These are phyloP conservation scores for Pyrenopolyporus hunteri DNA, from an alignment of 495 filamentous ascomycete genomes.

Conservation along the genomic window DNA sequence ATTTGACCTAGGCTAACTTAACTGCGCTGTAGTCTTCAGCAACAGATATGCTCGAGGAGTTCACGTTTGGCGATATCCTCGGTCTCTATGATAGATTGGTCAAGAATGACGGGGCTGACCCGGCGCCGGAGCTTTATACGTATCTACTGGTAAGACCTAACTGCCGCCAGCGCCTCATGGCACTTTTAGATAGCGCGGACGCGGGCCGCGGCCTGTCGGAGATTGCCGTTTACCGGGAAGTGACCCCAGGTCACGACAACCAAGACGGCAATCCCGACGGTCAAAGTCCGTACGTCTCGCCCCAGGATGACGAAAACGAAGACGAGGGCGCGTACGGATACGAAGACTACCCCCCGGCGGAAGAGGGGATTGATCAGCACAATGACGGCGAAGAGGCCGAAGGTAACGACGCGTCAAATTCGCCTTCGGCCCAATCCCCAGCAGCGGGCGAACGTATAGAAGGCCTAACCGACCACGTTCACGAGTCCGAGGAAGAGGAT, in stretches of 20 bases:
- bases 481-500: constrained; percentile 20
- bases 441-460: not conserved
- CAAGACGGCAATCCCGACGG: constrained; percentile 7
- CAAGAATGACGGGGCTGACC: constrained; percentile 40
- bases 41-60: constrained; percentile 35
- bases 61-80: constrained; percentile 46
- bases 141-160: constrained; percentile 44
- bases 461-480: constrained; percentile 4
- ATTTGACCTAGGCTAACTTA: constrained; percentile 26
- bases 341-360: not conserved
- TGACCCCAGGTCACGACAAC: constrained; percentile 21
- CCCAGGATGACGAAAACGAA: constrained; percentile 14
- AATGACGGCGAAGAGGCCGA: constrained; percentile 31
- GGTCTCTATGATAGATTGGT: constrained; percentile 47
- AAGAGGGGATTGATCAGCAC: not conserved
- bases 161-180: constrained; percentile 41
- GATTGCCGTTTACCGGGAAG: constrained; percentile 40
- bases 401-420: constrained; percentile 25
- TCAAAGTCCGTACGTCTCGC: constrained; percentile 15
- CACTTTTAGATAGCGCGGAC: constrained; percentile 41
- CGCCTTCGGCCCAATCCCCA: constrained; percentile 11
- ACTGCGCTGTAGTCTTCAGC: constrained; percentile 36
- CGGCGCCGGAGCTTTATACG: constrained; percentile 33
- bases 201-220: constrained; percentile 42
- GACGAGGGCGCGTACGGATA: constrained; percentile 6